Base-by-base conservation (phyloP, 176 grass and related monocot genomes). In the Oropetium thomaeum region DNA sequence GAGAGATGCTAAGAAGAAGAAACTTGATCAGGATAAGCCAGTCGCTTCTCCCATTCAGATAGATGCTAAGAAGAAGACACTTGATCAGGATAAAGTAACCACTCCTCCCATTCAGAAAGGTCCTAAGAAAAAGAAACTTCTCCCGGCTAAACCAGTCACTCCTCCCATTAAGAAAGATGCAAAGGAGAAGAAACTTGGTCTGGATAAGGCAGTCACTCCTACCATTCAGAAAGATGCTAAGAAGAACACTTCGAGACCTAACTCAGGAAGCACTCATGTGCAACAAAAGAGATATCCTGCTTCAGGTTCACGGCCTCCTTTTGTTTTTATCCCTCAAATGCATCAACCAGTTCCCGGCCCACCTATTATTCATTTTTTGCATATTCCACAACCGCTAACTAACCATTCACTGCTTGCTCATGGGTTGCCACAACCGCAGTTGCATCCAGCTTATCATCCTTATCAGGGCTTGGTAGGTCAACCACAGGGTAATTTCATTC, bases 221-320 rank as follows among this genome's bases (percentile, higher is more conserved):
- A 10, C 29, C 62, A 5, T 28, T 47, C 43, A n/a, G 45, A 68
- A 62, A 58, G 34, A 8, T 52, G 49, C 19, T 22, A 22, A 52
- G 49, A 52, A 70, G 22, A 70, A 10, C 8, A 25, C 40, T 19
- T 25, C 26, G 28, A 17, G 23, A 13, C 54, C 14, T 71, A 41
- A 57, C 43, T 35, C 26, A 0, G 48, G 27, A 60, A 72, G 6
- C 11, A 65, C 22, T 14, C 44, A 49, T 4, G 43, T 42, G 23
- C 40, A 73, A 48, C 71, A 77, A 29, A 92, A 83, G 75, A 87
- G 65, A 51, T 32, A 1, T 20, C 37, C 31, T 76, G 58, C 37
- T 69, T 40, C 71, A 62, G 11, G 8, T 42, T 66, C 59, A 35
- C 47, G 64, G 34, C 62, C 55, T 62, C 52, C 35, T n/a, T 30